Base-by-base conservation (phyloP, 2,329 filamentous ascomycete genomes). In the Hymenoscyphus salicellus region DNA sequence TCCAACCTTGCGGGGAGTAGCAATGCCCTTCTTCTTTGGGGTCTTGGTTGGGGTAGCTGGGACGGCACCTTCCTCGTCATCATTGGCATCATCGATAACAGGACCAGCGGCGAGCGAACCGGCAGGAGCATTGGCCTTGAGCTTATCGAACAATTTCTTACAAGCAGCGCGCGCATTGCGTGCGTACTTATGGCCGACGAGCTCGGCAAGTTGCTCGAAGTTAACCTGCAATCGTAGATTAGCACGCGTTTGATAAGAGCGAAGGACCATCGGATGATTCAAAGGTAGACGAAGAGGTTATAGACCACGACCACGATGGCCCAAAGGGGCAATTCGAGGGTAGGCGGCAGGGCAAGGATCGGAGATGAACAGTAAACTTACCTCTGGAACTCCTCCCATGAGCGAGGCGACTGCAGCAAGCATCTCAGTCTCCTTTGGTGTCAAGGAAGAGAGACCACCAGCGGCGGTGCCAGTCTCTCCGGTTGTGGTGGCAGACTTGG, bases 181-280 rank as follows among this genome's bases (percentile, higher is more conserved):
- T 62, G 75, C 76, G 55, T 79, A 76, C 64, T 79, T 78, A 64
- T 80, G 75, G 6, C 74, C 73, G 32, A 78, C 66, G n/a, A 74
- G 68, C 1, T 30, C 11, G 3, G 79, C 79, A 49, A 81, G 76
- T 1, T 72, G 68, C 32, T 76, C 73, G 75, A 77, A 81, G 70
- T 81, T 72, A 38, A 79, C 75, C 62, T 67, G n/a, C 8, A 38
- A 17, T 7, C 5, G n/a, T 10, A 49, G n/a, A 23, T 49, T 23
- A 49, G 43, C 43, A n/a, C 4, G 5, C 16, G 41, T 7, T 43
- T 43, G 41, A 43, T 33, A 33, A 43, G n/a, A 4, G 3, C 16
- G 14, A 43, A 6, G 5, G 16, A 16, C 14, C 1, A 20, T 41
- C 11, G 38, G 38, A 41, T 16, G 16, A 17, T 1, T 5, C 5